A percentile compares a stretch with the other conserved stretches of the same genome.
phyloP scores from a whole-genome alignment of 257 asterid genomes.

The Galeopsis tetrahit region DNA sequence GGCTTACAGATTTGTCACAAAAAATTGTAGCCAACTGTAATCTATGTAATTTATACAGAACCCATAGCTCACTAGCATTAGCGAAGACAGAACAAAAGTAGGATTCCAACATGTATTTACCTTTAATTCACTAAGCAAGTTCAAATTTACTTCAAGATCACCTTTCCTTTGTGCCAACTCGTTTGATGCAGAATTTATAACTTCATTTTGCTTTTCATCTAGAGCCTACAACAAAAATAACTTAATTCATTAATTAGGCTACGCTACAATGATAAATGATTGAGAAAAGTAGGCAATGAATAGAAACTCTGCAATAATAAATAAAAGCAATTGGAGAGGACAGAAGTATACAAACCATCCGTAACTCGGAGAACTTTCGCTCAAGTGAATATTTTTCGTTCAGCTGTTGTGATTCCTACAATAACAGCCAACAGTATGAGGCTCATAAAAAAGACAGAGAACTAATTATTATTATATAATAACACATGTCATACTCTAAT shows the following conservation, averaged over 20 bases:
- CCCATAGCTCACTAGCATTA: background rate
- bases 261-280: conserved; percentile 9
- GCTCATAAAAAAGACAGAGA: conserved; percentile 14
- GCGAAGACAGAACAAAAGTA: background rate
- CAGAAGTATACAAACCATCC: conserved; percentile 63
- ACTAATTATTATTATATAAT: conserved; percentile 5
- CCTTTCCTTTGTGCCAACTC: conserved; percentile 90
- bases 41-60: conserved; percentile 1
- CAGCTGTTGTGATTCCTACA: conserved; percentile 80
- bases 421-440: conserved; percentile 31
- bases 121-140: conserved; percentile 86
- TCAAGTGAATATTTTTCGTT: conserved; percentile 82
- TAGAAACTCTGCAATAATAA: background rate
- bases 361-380: conserved; percentile 83
- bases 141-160: conserved; percentile 89
- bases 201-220: conserved; percentile 94
- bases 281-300: background rate
- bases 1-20: background rate
- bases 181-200: conserved; percentile 79
- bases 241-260: conserved; percentile 9
- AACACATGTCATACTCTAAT: conserved; percentile 59
- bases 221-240: conserved; percentile 60
- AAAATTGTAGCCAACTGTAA: conserved; percentile 3
- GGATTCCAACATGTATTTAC: conserved; percentile 46
- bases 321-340: conserved; percentile 27